Percentiles rank a stretch among this genome's conserved stretches.
These are phyloP conservation scores for Proliferodiscus dingleyae DNA, from an alignment of 2,329 filamentous ascomycete species.

Conservation along the genomic window DNA sequence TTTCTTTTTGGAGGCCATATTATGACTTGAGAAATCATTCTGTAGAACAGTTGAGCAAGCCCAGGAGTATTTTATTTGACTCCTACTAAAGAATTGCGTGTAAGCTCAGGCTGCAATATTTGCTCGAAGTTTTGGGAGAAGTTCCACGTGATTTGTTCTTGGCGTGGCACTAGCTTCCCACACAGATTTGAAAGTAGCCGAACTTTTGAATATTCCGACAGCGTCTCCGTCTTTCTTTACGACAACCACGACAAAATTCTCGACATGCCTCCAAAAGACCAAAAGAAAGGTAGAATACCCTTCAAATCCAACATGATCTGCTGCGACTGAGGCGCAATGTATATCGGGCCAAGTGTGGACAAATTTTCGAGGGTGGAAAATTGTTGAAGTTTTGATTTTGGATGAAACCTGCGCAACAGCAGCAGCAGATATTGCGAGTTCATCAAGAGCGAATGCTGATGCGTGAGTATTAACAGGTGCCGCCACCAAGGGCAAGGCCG, in stretches of 20 bases:
- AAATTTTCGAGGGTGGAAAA: slow-evolving; percentile 18
- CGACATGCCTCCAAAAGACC: slow-evolving; percentile 32
- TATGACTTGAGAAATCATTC: slow-evolving; percentile 4
- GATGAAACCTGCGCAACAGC: slow-evolving; percentile 38
- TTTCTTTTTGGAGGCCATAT: slow-evolving; percentile 45
- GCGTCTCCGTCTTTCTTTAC: slow-evolving; percentile 7
- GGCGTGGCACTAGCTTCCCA: no score
- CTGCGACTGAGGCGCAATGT: slow-evolving; percentile 12
- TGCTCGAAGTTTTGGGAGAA: no score
- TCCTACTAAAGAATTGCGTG: no score
- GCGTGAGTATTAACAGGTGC: slow-evolving; percentile 51
- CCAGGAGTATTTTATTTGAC: no score
- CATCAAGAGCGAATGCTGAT: slow-evolving; percentile 69
- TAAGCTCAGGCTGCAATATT: no score
- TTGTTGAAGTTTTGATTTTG: slow-evolving; percentile 5
- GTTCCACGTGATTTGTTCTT: no score
- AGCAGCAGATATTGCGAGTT: slow-evolving; percentile 76
- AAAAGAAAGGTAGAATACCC: slow-evolving; percentile 33
- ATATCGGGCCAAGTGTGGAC: slow-evolving; percentile 16
- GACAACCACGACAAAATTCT: slow-evolving; percentile 20
- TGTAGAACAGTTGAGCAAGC: no score
- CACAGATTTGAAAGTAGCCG: no score
- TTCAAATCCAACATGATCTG: slow-evolving; percentile 17
- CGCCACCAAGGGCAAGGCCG: slow-evolving; percentile 52
- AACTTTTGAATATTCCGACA: not conserved